Percentiles rank a stretch among this genome's conserved stretches.
phyloP scores from a whole-genome alignment of 768 basidiomycete species.

The Pleurotus ostreatus region DNA sequence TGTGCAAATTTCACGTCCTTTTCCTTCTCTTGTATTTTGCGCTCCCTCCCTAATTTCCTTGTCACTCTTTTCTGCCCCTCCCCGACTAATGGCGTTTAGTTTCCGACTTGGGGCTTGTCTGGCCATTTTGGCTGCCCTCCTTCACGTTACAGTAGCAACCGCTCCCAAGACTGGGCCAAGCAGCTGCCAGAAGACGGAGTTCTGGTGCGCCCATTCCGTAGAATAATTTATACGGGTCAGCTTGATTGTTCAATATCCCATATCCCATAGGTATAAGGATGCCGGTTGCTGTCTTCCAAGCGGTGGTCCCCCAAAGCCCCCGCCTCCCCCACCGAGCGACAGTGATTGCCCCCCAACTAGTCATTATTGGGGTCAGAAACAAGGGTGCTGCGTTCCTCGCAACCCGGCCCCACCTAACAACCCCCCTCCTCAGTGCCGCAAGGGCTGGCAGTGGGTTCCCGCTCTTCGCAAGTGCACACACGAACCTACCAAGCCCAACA shows the following conservation, averaged over 20 bases:
- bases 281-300: slow-evolving; percentile 27
- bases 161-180: slow-evolving; percentile 10
- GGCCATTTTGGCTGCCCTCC: slow-evolving; percentile 23
- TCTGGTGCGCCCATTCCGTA: slow-evolving; percentile 18
- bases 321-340: slow-evolving; percentile 9
- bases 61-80: slow-evolving; percentile 26
- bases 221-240: not conserved
- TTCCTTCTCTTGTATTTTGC: slow-evolving; percentile 18
- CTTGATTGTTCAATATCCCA: not conserved
- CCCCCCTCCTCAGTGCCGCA: slow-evolving; percentile 48
- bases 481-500: slow-evolving; percentile 17
- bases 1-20: slow-evolving; percentile 2
- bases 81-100: slow-evolving; percentile 31
- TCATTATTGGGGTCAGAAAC: slow-evolving; percentile 12
- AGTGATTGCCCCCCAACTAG: slow-evolving; percentile 9
- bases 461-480: slow-evolving; percentile 38
- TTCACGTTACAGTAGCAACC: slow-evolving; percentile 19
- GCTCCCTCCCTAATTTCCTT: slow-evolving; percentile 15
- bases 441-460: slow-evolving; percentile 42
- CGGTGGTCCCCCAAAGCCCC: slow-evolving; percentile 9
- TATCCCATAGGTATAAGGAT: slow-evolving; percentile 22
- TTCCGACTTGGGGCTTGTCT: slow-evolving; percentile 22
- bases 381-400: slow-evolving; percentile 52
- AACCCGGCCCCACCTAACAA: slow-evolving; percentile 32
- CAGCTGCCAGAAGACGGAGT: slow-evolving; percentile 21